Evolutionary conservation across 1,284 basidiomycete genomes (phyloP).

Genomic region (Marasmius tenuissimus): DNA sequence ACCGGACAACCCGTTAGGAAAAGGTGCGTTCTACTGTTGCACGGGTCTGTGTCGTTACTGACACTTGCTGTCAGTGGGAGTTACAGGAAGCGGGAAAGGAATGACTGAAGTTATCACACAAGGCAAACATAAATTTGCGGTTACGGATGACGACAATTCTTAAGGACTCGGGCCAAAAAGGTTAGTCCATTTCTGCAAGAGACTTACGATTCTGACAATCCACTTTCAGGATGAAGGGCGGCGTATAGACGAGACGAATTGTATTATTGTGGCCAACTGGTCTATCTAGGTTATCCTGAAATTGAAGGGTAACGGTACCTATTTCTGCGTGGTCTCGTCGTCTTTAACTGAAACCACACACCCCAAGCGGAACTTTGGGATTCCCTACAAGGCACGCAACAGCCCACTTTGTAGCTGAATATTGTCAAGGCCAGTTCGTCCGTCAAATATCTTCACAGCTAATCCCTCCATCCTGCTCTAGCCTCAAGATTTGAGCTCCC

Average conservation of each 20-base stretch:
- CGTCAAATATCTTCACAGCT: background rate
- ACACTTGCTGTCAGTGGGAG: constrained; percentile 68
- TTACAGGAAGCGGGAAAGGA: constrained; percentile 91
- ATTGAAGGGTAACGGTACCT: background rate
- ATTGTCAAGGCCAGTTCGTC: background rate
- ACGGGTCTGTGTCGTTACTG: constrained; percentile 20
- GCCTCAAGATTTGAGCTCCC: no score
- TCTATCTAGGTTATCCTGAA: background rate
- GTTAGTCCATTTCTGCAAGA: background rate
- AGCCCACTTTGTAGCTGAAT: background rate
- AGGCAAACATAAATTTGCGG: constrained; percentile 81
- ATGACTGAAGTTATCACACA: constrained; percentile 81
- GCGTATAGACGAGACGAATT: background rate
- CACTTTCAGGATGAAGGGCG: background rate
- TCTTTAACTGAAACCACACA: background rate
- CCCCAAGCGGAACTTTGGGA: background rate
- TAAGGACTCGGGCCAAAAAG: background rate
- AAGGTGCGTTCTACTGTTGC: constrained; percentile 49
- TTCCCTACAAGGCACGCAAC: background rate
- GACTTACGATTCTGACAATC: background rate
- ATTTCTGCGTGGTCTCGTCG: background rate
- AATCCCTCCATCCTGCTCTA: background rate
- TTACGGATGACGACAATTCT: constrained; percentile 42
- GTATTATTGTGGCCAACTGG: background rate
- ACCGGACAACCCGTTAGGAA: constrained; percentile 89